A percentile compares a stretch with the other conserved stretches of the same genome.
phyloP scores from a whole-genome alignment of 495 filamentous ascomycete genomes.

The Penicillium maclennaniae region DNA sequence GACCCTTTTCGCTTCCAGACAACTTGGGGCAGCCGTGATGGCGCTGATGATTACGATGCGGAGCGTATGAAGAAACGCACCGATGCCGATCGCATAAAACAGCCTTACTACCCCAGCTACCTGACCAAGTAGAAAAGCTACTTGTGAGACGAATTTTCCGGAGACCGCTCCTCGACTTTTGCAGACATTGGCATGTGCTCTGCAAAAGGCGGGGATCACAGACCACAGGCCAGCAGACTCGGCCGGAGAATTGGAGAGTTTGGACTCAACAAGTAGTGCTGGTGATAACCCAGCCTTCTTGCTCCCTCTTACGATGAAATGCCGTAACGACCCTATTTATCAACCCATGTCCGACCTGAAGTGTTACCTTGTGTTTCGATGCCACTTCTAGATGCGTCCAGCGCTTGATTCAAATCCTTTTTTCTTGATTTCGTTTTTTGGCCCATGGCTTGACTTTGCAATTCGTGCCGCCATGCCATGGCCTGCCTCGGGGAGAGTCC shows the following conservation, averaged over 20 bases:
- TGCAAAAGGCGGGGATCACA: not conserved
- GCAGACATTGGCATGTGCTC: not conserved
- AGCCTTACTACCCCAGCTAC: slow-evolving; percentile 31
- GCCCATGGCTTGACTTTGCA: not conserved
- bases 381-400: slow-evolving; percentile 24
- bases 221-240: not conserved
- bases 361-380: slow-evolving; percentile 8
- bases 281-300: not conserved
- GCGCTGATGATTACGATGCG: slow-evolving; percentile 54
- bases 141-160: not conserved
- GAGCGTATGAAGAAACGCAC: slow-evolving; percentile 53
- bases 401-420: slow-evolving; percentile 6
- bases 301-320: slow-evolving; percentile 35
- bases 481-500: not conserved
- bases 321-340: slow-evolving; percentile 31
- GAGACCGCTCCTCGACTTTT: not conserved
- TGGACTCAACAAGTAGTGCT: not conserved
- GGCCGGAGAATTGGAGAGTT: not conserved
- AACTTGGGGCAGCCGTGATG: slow-evolving; percentile 57
- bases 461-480: not conserved
- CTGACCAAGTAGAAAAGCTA: slow-evolving; percentile 24
- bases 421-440: not conserved
- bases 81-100: slow-evolving; percentile 39
- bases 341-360: slow-evolving; percentile 11
- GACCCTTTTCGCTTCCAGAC: slow-evolving; percentile 37